These are phyloP conservation scores for Apiospora marii DNA, from an alignment of 2,329 filamentous ascomycete genomes.

Conservation along the genomic window DNA sequence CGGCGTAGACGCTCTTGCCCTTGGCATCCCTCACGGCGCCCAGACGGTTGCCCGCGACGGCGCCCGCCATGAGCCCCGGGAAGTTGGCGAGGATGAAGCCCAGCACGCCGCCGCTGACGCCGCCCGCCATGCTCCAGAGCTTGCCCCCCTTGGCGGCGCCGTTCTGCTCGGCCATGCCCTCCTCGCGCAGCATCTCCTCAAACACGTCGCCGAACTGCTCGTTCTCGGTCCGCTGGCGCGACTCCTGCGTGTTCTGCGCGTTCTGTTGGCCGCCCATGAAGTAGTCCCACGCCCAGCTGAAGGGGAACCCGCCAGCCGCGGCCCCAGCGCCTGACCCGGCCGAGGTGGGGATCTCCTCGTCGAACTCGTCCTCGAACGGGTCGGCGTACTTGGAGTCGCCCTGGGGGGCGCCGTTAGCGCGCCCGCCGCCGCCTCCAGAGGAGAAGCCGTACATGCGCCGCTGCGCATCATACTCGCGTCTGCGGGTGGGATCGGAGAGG, in stretches of 20 bases:
- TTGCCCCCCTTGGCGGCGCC: conserved; percentile 66
- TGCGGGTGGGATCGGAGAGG: conserved; percentile 78
- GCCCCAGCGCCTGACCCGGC: conserved; percentile 51
- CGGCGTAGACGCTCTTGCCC: conserved; percentile 93
- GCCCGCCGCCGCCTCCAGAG: conserved; percentile 39
- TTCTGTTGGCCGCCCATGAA: conserved; percentile 50
- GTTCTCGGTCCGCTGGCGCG: conserved; percentile 66
- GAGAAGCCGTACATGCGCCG: conserved; percentile 61
- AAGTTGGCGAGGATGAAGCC: conserved; percentile 97
- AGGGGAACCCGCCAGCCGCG: conserved; percentile 53
- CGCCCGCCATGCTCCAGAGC: conserved; percentile 89
- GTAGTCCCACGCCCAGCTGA: conserved; percentile 80
- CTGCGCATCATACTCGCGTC: conserved; percentile 85
- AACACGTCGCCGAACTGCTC: conserved; percentile 90
- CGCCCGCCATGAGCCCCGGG: conserved; percentile 86
- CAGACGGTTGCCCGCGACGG: conserved; percentile 90
- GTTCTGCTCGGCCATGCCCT: conserved; percentile 80
- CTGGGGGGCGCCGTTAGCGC: conserved; percentile 36
- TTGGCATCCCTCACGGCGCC: conserved; percentile 88
- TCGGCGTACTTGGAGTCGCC: conserved; percentile 50
- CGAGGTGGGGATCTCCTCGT: conserved; percentile 45
- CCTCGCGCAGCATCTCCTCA: conserved; percentile 88
- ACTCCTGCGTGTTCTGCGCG: conserved; percentile 46
- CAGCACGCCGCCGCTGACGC: conserved; percentile 85
- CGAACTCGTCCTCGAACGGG: conserved; percentile 57